phyloP scores from a whole-genome alignment of 139 green algal species.

The Nannochloris sp. region DNA sequence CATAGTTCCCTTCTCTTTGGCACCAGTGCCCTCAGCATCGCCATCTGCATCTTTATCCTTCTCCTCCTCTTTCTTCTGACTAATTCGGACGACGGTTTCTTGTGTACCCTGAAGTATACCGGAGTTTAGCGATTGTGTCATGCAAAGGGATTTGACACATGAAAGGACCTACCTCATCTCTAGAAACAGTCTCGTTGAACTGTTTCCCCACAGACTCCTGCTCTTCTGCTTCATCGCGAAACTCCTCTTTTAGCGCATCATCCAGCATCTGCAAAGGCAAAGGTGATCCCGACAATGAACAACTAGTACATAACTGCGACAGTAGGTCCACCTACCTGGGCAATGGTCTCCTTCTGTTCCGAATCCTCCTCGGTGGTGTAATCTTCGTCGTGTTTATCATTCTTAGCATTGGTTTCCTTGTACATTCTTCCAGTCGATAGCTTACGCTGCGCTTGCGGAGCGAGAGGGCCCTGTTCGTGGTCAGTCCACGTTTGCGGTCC shows the following conservation, averaged over 20 bases:
- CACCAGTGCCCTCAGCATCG: background rate
- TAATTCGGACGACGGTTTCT: constrained; percentile 57
- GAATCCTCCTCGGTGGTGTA: background rate
- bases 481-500: too few relatives aligned
- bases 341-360: constrained; percentile 26
- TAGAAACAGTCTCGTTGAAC: constrained; percentile 45
- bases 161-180: constrained; percentile 6
- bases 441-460: background rate
- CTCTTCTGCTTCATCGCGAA: constrained; percentile 41
- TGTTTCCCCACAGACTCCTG: constrained; percentile 37
- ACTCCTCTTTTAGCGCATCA: constrained; percentile 55
- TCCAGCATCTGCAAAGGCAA: constrained; percentile 38
- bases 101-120: constrained; percentile 28
- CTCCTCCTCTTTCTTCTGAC: constrained; percentile 33
- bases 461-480: background rate
- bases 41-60: constrained; percentile 5
- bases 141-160: background rate
- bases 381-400: background rate
- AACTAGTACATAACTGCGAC: background rate
- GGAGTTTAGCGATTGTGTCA: too few relatives aligned
- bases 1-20: background rate
- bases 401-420: background rate
- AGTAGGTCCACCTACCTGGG: constrained; percentile 10
- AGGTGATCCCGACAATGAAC: background rate
- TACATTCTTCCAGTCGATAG: background rate